Percentiles rank a stretch among this genome's conserved stretches.
Conservation (phyloP, 2,329 filamentous ascomycete genomes). For the Diaporthe sp. region DNA sequence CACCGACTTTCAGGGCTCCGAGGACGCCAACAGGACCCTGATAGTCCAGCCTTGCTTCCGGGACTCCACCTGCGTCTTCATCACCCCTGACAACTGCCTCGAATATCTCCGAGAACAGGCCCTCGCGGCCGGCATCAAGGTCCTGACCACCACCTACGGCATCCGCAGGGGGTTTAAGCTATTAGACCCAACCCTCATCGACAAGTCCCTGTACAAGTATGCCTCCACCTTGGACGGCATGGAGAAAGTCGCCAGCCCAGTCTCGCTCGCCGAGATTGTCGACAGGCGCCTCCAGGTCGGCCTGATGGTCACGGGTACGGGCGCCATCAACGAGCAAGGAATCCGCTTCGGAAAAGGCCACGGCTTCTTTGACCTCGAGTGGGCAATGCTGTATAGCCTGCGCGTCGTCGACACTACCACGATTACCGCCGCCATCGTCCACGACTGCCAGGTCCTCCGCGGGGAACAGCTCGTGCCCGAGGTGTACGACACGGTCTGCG, state of each 20-base stretch:
- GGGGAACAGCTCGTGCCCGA: conserved; percentile 51
- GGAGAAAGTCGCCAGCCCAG: conserved; percentile 54
- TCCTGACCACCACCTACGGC: conserved; percentile 58
- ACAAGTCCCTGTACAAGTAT: conserved; percentile 47
- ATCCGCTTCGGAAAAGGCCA: conserved; percentile 57
- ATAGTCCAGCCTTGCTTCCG: conserved; percentile 51
- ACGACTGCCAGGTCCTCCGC: conserved; percentile 58
- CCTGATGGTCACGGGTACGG: conserved; percentile 56
- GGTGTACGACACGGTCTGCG: conserved; percentile 57
- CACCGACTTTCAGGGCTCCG: conserved; percentile 57
- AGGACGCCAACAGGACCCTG: conserved; percentile 51
- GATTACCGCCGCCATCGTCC: conserved; percentile 53
- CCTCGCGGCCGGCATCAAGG: conserved; percentile 55
- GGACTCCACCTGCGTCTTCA: conserved; percentile 52
- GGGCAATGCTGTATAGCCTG: conserved; percentile 55
- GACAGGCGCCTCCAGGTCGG: conserved; percentile 49
- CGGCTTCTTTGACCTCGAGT: conserved; percentile 59
- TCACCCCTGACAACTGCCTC: conserved; percentile 60
- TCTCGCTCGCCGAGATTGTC: conserved; percentile 54
- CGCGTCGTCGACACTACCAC: conserved; percentile 48
- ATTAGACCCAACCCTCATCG: conserved; percentile 53
- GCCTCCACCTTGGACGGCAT: conserved; percentile 59
- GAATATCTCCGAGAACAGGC: conserved; percentile 55
- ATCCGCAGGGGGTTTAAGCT: conserved; percentile 58
- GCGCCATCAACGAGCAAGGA: conserved; percentile 55